These are phyloP conservation scores for Aspergillus diversus DNA, from an alignment of 495 filamentous ascomycete genomes.

Conservation along the genomic window DNA sequence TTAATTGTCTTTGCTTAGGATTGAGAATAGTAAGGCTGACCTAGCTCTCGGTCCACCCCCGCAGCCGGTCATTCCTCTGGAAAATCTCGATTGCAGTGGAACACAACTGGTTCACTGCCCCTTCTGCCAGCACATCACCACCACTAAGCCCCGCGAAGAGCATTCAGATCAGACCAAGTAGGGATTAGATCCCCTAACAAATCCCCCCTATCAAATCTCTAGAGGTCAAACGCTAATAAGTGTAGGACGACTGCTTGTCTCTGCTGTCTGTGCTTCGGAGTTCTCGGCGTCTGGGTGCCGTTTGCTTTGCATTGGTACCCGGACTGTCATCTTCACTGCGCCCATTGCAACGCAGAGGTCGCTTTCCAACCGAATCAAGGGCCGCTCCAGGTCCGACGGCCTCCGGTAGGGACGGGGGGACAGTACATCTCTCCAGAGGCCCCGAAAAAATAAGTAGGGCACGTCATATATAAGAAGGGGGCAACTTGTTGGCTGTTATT, in stretches of 20 bases:
- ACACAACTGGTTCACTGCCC: not conserved
- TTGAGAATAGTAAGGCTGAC: too few relatives aligned
- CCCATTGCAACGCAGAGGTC: not conserved
- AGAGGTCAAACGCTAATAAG: not conserved
- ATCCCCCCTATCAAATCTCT: not conserved
- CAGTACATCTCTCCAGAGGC: not conserved
- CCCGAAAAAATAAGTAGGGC: not conserved
- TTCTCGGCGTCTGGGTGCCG: conserved; percentile 1
- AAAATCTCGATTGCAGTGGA: not conserved
- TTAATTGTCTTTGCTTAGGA: too few relatives aligned
- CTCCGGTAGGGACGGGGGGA: not conserved
- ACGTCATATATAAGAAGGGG: too few relatives aligned
- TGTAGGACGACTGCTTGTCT: not conserved
- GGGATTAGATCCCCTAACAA: not conserved
- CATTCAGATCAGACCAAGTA: not conserved
- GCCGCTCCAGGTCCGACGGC: not conserved
- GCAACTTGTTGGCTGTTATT: too few relatives aligned
- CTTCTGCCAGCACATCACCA: not conserved
- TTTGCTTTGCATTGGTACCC: not conserved
- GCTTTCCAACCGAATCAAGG: not conserved
- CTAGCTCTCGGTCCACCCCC: not conserved
- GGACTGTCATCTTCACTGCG: not conserved
- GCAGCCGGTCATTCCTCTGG: not conserved
- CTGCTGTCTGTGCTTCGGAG: not conserved
- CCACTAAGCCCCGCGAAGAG: not conserved